phyloP scores from a whole-genome alignment of 2,329 filamentous ascomycete genomes.

The Mycocentrospora acerina region DNA sequence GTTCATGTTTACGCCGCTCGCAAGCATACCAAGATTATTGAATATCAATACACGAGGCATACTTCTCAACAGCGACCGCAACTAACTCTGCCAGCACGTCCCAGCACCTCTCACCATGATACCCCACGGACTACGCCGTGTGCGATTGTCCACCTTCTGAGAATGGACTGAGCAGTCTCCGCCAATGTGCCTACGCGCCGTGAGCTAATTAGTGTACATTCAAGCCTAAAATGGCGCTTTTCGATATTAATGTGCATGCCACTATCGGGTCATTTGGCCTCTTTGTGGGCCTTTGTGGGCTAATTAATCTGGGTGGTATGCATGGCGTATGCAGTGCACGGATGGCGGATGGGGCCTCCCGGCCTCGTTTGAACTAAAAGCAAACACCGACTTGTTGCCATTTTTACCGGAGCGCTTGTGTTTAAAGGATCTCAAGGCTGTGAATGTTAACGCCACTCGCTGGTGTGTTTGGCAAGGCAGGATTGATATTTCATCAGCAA shows the following conservation, averaged over 20 bases:
- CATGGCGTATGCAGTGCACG: constrained; percentile 26
- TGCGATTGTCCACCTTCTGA: not conserved
- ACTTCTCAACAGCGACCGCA: no score
- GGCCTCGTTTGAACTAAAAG: constrained; percentile 4
- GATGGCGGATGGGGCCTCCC: constrained; percentile 17
- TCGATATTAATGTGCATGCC: constrained; percentile 26
- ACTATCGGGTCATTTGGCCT: constrained; percentile 30
- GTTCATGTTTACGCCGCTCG: no score
- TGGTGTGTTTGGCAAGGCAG: constrained; percentile 11
- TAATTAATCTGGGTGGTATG: constrained; percentile 26
- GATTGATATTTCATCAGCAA: constrained; percentile 11
- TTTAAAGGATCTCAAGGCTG: constrained; percentile 1
- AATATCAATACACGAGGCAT: no score
- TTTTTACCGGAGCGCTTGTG: constrained; percentile 8
- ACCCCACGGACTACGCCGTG: no score
- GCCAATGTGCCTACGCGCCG: constrained; percentile 15
- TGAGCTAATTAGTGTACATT: constrained; percentile 38
- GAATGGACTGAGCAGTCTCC: constrained; percentile 12
- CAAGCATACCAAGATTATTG: no score
- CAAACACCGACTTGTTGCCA: no score
- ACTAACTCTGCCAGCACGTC: no score
- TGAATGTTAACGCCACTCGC: constrained; percentile 3
- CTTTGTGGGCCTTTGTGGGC: constrained; percentile 22
- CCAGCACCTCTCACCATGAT: no score
- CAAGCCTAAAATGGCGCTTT: constrained; percentile 30